Evolutionary conservation across 306 rosid genomes (phyloP).

Genomic region (Erythrophleum fordii): DNA sequence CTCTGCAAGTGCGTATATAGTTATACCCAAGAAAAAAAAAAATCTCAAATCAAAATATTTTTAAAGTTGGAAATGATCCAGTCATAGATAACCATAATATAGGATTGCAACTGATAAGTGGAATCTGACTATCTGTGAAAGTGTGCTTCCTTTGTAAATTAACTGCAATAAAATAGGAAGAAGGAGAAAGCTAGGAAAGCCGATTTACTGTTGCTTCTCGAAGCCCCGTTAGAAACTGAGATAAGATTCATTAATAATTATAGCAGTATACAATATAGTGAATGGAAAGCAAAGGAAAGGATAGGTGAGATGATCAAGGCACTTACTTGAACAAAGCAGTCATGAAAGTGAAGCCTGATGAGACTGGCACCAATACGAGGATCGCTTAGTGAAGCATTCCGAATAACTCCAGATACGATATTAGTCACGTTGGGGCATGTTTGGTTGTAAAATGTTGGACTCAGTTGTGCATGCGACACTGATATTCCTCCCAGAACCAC

Average conservation of each 20-base stretch:
- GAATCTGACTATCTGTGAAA: too few relatives aligned
- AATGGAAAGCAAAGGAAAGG: background rate
- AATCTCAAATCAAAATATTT: background rate
- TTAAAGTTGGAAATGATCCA: background rate
- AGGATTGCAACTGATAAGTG: too few relatives aligned
- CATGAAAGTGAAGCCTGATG: slow-evolving; percentile 51
- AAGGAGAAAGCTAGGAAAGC: too few relatives aligned
- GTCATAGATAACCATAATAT: too few relatives aligned
- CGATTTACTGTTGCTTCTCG: too few relatives aligned
- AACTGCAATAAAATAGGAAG: too few relatives aligned
- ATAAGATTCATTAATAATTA: too few relatives aligned
- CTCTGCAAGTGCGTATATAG: too few relatives aligned
- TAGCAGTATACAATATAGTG: too few relatives aligned
- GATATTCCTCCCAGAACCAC: slow-evolving; percentile 12
- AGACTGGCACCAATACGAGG: slow-evolving; percentile 41
- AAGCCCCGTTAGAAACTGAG: too few relatives aligned
- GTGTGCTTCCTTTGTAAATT: too few relatives aligned
- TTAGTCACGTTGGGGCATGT: slow-evolving; percentile 29
- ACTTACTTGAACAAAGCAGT: slow-evolving; percentile 49
- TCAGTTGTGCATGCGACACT: slow-evolving; percentile 8
- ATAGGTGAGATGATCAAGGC: background rate
- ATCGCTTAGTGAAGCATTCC: slow-evolving; percentile 29
- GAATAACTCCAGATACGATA: slow-evolving; percentile 18
- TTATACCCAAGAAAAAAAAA: background rate
- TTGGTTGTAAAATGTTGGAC: slow-evolving; percentile 34